These are phyloP conservation scores for Chlorella sorokiniana DNA, from an alignment of 139 green algal species.

Conservation along the genomic window DNA sequence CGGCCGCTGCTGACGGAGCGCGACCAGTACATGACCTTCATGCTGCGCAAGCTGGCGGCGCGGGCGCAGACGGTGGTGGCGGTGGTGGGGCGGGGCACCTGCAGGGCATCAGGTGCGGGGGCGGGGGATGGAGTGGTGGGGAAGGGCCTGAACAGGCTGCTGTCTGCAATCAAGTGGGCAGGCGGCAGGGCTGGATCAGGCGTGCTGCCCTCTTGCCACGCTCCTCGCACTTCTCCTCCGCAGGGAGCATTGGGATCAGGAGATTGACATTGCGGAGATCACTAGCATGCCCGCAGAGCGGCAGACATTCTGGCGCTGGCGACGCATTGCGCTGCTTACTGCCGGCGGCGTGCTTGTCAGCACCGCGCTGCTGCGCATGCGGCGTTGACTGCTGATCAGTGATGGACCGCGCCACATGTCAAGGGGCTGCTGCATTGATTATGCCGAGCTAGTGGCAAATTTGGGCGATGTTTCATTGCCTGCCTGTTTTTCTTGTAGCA, in stretches of 20 bases:
- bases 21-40: constrained; percentile 50
- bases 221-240: background rate
- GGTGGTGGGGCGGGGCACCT: constrained; percentile 53
- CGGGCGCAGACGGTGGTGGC: constrained; percentile 37
- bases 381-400: background rate
- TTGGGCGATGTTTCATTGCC: too few species aligned
- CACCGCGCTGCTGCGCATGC: constrained; percentile 11
- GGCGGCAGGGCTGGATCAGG: too few species aligned
- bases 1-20: constrained; percentile 52
- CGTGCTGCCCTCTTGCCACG: too few species aligned
- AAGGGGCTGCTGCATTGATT: background rate
- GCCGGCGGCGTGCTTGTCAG: constrained; percentile 15
- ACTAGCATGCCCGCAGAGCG: constrained; percentile 23
- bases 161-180: background rate
- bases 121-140: too few species aligned
- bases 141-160: background rate
- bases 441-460: too few species aligned
- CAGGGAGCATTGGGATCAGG: constrained; percentile 43
- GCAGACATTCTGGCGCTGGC: constrained; percentile 7
- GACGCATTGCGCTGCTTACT: constrained; percentile 23
- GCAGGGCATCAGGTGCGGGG: constrained; percentile 34
- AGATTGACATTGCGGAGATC: constrained; percentile 50
- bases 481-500: too few species aligned
- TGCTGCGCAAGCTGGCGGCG: constrained; percentile 35
- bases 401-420: background rate